These are phyloP conservation scores for Fusarium pilosicola DNA, from an alignment of 2,329 filamentous ascomycete species.

Conservation along the genomic window DNA sequence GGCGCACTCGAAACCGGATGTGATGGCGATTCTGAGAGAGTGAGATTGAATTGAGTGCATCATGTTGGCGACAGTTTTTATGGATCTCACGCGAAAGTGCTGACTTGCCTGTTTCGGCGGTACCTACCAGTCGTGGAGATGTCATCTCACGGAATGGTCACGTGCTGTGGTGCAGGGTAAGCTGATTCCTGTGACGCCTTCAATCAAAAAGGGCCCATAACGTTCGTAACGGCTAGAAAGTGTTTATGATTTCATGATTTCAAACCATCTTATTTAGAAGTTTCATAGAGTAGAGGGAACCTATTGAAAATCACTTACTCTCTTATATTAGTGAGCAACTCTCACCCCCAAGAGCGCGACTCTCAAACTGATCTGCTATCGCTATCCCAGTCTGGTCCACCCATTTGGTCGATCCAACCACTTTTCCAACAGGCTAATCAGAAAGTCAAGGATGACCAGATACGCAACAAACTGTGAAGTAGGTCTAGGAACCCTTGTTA, in stretches of 20 bases:
- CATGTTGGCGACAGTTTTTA: conserved; percentile 19
- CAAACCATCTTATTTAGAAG: too few relatives aligned
- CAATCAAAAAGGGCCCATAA: not conserved
- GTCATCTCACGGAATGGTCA: not conserved
- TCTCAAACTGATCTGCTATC: too few relatives aligned
- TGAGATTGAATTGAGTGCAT: not conserved
- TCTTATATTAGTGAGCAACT: not conserved
- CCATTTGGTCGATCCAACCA: not conserved
- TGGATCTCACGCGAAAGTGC: conserved; percentile 14
- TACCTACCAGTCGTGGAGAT: not conserved
- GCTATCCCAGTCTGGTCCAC: not conserved
- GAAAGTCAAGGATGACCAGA: not conserved
- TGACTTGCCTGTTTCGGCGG: conserved; percentile 20
- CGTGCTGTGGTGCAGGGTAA: conserved; percentile 30
- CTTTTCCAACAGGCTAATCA: not conserved
- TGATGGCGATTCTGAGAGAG: not conserved
- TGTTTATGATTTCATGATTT: not conserved
- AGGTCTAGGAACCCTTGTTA: not conserved
- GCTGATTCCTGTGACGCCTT: not conserved
- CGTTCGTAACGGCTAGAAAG: not conserved
- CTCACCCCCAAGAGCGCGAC: not conserved
- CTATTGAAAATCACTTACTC: not conserved
- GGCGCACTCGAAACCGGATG: not conserved
- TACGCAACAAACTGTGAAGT: not conserved
- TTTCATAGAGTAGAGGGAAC: too few relatives aligned